Conservation (phyloP, 2,329 filamentous ascomycete genomes). For the Cordyceps fumosorosea region DNA sequence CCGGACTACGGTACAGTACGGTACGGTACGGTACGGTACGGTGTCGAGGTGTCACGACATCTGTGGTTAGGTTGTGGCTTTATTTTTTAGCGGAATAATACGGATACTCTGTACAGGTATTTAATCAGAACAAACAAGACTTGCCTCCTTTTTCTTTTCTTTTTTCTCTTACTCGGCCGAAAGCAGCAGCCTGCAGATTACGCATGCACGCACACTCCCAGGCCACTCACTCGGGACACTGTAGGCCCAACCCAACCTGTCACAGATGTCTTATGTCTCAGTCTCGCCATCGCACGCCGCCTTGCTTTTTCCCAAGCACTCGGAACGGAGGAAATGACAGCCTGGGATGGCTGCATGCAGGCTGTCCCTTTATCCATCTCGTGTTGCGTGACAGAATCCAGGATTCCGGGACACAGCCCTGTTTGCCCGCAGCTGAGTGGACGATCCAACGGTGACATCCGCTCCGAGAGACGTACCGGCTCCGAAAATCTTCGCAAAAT, state of each 20-base stretch:
- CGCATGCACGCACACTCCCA: not conserved
- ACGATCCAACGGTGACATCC: not conserved
- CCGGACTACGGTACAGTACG: too few species aligned
- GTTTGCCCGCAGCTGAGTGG: not conserved
- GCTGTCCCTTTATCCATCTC: not conserved
- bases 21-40: too few species aligned
- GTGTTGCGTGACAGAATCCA: slow-evolving; percentile 11
- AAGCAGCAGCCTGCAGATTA: too few species aligned
- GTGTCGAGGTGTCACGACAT: not conserved
- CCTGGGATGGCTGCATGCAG: not conserved
- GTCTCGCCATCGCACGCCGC: not conserved
- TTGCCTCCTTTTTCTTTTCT: too few species aligned
- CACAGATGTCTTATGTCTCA: not conserved
- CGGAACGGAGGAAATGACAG: slow-evolving; percentile 11
- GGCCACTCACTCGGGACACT: too few species aligned
- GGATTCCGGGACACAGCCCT: not conserved
- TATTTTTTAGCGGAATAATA: not conserved
- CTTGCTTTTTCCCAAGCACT: not conserved
- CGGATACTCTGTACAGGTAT: not conserved
- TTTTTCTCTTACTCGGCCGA: too few species aligned
- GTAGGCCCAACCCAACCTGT: not conserved
- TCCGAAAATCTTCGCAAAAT: slow-evolving; percentile 4
- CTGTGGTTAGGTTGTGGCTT: not conserved
- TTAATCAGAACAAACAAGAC: not conserved
- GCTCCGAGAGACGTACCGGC: not conserved